These are phyloP conservation scores for Penicillium sp. DNA, from an alignment of 2,329 filamentous ascomycete species.

Conservation along the genomic window DNA sequence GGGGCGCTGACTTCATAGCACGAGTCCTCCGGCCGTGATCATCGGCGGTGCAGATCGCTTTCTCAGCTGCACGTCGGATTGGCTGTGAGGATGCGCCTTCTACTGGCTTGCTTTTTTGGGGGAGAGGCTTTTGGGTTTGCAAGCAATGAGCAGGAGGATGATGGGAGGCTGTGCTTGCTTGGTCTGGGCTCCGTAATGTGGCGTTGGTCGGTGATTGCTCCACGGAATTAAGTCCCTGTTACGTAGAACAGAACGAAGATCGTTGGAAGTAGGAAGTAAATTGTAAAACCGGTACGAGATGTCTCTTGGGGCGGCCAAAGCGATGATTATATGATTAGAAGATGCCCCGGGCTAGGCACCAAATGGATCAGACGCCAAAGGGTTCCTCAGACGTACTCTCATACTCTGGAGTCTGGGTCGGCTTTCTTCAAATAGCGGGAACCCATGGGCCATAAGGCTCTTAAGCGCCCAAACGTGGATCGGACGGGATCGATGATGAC, in stretches of 20 bases:
- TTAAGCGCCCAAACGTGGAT: neutral
- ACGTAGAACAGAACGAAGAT: neutral
- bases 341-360: neutral
- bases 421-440: neutral
- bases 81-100: slow-evolving; percentile 5
- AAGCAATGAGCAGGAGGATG: neutral
- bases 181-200: slow-evolving; percentile 18
- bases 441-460: neutral
- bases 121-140: neutral
- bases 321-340: neutral
- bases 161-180: neutral
- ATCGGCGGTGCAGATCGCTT: slow-evolving; percentile 24
- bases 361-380: neutral
- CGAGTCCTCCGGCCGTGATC: slow-evolving; percentile 26
- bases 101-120: neutral
- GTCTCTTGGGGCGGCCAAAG: neutral
- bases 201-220: slow-evolving; percentile 2
- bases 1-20: slow-evolving; percentile 29
- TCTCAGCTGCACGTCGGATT: slow-evolving; percentile 17
- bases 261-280: neutral
- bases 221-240: neutral
- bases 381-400: neutral
- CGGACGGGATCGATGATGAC: slow-evolving; percentile 26
- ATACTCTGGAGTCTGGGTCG: neutral
- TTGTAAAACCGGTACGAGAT: neutral